A percentile compares a stretch with the other conserved stretches of the same genome.
These are phyloP conservation scores for Boletus edulis DNA, from an alignment of 768 basidiomycete genomes.

Conservation along the genomic window DNA sequence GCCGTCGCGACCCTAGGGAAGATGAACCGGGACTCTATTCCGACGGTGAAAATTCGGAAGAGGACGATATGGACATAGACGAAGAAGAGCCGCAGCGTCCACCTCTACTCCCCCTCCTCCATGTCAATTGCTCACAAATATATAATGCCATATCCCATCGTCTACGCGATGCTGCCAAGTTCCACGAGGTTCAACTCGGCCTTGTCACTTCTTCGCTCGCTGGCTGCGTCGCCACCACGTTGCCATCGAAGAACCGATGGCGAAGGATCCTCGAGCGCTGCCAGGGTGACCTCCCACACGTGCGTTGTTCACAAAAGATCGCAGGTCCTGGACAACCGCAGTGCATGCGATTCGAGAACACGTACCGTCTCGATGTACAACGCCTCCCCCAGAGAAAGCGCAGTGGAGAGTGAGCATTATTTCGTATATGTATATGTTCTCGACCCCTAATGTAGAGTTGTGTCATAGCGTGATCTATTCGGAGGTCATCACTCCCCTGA, in stretches of 20 bases:
- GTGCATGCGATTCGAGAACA: neutral
- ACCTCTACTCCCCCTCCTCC: neutral
- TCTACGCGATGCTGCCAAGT: neutral
- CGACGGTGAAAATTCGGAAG: too few relatives aligned
- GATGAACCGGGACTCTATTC: too few relatives aligned
- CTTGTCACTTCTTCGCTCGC: neutral
- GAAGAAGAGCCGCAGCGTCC: too few relatives aligned
- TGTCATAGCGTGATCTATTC: neutral
- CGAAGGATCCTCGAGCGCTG: neutral
- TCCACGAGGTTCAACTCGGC: neutral
- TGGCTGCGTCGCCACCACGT: neutral
- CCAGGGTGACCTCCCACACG: neutral
- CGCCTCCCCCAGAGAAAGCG: neutral
- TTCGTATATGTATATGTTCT: too few relatives aligned
- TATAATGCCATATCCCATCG: neutral
- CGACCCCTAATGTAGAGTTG: too few relatives aligned
- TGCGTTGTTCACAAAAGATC: neutral
- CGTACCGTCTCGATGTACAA: neutral
- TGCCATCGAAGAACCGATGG: neutral
- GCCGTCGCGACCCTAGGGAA: too few relatives aligned
- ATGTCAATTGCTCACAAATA: neutral
- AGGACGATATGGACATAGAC: too few relatives aligned
- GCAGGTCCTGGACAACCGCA: neutral
- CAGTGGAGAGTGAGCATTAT: neutral
- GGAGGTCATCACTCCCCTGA: neutral